Evolutionary conservation across 2,329 filamentous ascomycete species (phyloP), one percentile per base, ranked within the genome.

Genomic region (Aspergillus sp.): DNA sequence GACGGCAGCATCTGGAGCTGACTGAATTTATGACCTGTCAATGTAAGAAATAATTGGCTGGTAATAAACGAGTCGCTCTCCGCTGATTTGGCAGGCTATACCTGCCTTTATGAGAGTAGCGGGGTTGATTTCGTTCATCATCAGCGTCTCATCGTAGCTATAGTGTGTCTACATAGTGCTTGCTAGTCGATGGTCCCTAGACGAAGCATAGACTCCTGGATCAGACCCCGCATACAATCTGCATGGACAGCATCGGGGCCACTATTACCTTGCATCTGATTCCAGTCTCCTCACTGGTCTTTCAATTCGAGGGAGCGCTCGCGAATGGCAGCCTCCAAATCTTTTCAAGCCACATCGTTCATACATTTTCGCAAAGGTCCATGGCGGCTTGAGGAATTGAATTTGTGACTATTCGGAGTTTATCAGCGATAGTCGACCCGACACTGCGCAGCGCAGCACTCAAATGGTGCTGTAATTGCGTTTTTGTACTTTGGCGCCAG

Each of bases 91-190:
- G 15, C 52, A 64, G 69, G 61, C n/a, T 70, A 60, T 55, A 72
- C 64, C 62, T 72, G 59, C 70, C 68, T 21, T 42, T 51, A 58
- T 61, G 49, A 68, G 69, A 60, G 47, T 50, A 50, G 47, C 25
- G 47, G n/a, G 32, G n/a, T 19, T 30, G 4, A 3, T 30, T n/a
- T 17, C 11, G n/a, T 50, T 32, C 25, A 32, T 50, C 5, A 3
- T 50, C 25, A 11, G 8, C 13, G 13, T 30, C 5, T 30, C 25
- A 17, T 6, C 15, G n/a, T 11, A 30, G 25, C 47, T 50, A 32
- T 27, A 36, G 32, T 32, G 15, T 27, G n/a, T 50, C 17, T 25
- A 48, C 23, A 15, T 19, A 4, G 7, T 17, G 10, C 27, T 3
- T 27, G 15, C 2, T 27, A 10, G n/a, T 50, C 21, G 23, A 1